A percentile compares a stretch with the other conserved stretches of the same genome.
Evolutionary conservation across 306 rosid genomes (phyloP).

Genomic region (Prunus davidiana): DNA sequence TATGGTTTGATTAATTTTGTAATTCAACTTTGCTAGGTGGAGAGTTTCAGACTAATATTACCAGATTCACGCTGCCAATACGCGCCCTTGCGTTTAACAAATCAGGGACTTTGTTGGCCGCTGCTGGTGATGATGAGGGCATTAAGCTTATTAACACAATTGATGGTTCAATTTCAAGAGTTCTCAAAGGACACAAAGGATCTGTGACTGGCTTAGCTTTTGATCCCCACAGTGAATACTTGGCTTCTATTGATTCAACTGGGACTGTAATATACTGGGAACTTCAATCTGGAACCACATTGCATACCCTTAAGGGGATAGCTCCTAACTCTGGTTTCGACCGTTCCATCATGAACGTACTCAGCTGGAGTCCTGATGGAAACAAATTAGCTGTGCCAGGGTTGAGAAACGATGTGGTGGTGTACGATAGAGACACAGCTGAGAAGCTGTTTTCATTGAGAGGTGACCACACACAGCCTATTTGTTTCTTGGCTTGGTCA

Average conservation of each 20-base stretch:
- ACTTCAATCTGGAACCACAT: constrained; percentile 61
- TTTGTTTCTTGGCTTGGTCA: constrained; percentile 93
- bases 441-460: constrained; percentile 76
- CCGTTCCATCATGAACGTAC: constrained; percentile 59
- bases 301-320: constrained; percentile 73
- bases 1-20: not conserved
- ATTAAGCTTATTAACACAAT: constrained; percentile 87
- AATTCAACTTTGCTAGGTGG: constrained; percentile 52
- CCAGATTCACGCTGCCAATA: constrained; percentile 90
- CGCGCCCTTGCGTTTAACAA: constrained; percentile 78
- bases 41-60: constrained; percentile 88
- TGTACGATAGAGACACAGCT: constrained; percentile 93
- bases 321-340: constrained; percentile 75
- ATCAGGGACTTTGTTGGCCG: constrained; percentile 86
- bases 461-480: constrained; percentile 74
- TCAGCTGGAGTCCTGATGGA: constrained; percentile 97
- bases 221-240: constrained; percentile 85
- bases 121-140: constrained; percentile 97
- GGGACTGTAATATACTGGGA: constrained; percentile 88
- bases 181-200: constrained; percentile 88
- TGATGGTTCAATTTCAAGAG: constrained; percentile 92
- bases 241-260: constrained; percentile 78
- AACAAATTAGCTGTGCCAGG: constrained; percentile 81
- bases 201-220: constrained; percentile 75
- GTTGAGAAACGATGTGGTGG: constrained; percentile 78